phyloP scores from a whole-genome alignment of 371 early-diverging fungal genomes.

The Actinomortierella wolfii region DNA sequence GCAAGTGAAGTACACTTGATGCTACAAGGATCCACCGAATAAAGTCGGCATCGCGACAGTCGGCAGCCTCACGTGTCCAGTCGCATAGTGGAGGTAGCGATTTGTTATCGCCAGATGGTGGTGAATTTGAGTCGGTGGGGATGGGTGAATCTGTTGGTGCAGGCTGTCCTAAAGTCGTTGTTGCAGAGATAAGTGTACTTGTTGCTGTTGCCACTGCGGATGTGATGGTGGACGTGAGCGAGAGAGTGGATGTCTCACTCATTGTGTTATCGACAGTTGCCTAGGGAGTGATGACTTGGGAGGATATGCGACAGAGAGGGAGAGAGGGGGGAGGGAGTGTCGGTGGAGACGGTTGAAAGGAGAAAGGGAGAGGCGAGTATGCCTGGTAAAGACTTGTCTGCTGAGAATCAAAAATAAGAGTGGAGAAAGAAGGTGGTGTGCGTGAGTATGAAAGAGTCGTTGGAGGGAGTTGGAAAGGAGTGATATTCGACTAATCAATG shows the following conservation, averaged over 20 bases:
- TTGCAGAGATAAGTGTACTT: too few species aligned
- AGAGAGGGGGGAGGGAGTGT: background rate
- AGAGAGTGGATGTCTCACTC: background rate
- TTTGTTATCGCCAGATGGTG: too few species aligned
- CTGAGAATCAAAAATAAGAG: background rate
- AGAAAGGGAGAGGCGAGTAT: conserved; percentile 4
- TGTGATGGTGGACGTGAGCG: too few species aligned
- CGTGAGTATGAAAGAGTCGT: too few species aligned
- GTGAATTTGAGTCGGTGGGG: too few species aligned
- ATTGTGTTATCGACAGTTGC: background rate
- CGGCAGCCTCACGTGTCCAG: conserved; percentile 22
- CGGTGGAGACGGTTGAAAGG: background rate
- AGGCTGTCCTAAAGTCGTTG: too few species aligned
- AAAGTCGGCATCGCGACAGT: conserved; percentile 33
- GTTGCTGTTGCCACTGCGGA: too few species aligned
- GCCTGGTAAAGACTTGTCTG: too few species aligned
- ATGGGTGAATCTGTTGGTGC: too few species aligned
- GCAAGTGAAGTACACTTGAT: conserved; percentile 21
- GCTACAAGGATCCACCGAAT: conserved; percentile 22
- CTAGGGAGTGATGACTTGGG: background rate
- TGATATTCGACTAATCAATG: too few species aligned
- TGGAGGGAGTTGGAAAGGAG: too few species aligned
- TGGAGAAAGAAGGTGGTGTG: conserved; percentile 2
- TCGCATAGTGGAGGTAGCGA: conserved; percentile 19
- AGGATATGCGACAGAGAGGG: too few species aligned